Evolutionary conservation across 169 alveolate genomes (phyloP).

Genomic region (Eimeria tenella): DNA sequence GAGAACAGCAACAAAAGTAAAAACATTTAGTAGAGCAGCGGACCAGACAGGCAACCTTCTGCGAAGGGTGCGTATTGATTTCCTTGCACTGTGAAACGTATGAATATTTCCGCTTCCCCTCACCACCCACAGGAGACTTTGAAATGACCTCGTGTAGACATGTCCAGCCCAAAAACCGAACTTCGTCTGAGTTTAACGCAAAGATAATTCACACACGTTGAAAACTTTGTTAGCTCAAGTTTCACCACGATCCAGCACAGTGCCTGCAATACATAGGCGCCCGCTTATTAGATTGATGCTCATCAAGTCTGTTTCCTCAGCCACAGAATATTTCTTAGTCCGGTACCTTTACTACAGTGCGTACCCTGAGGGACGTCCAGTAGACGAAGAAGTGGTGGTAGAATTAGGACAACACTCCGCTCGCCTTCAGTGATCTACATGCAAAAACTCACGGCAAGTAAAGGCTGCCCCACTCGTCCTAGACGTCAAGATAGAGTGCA

Average conservation of each 20-base stretch:
- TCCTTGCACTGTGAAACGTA: neutral
- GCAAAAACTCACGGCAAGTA: neutral
- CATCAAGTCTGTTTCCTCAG: no score
- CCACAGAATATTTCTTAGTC: no score
- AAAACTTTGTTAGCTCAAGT: no score
- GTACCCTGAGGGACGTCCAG: conserved; percentile 58
- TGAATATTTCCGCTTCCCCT: neutral
- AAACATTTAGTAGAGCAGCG: neutral
- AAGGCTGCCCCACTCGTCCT: neutral
- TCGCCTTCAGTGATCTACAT: conserved; percentile 25
- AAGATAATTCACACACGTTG: no score
- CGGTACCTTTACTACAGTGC: neutral
- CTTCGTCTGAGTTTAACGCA: conserved; percentile 28
- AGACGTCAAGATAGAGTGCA: neutral
- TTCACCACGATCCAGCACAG: no score
- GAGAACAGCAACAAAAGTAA: neutral
- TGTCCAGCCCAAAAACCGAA: conserved; percentile 64
- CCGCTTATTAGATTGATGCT: no score
- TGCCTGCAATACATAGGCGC: no score
- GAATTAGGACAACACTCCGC: conserved; percentile 38
- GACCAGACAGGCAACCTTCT: no score
- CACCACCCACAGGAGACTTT: conserved; percentile 11
- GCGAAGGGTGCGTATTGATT: neutral
- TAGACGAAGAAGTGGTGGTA: conserved; percentile 69
- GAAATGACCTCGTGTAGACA: conserved; percentile 22